phyloP scores from a whole-genome alignment of 495 filamentous ascomycete species.

The Neurospora sp. region DNA sequence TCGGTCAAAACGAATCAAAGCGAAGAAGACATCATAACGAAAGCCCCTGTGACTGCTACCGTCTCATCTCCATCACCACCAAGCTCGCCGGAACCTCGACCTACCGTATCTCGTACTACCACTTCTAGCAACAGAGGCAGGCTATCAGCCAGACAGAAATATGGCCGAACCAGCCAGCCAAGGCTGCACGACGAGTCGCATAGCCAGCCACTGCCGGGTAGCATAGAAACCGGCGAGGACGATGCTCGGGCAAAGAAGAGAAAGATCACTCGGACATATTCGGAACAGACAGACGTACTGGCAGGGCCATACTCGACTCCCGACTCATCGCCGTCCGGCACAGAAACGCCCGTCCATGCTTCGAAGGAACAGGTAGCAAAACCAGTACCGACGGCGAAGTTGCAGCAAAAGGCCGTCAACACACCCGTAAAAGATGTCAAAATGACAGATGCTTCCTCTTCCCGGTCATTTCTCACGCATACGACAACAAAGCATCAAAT shows the following conservation, averaged over 20 bases:
- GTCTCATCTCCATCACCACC: slow-evolving; percentile 6
- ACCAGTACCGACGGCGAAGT: slow-evolving; percentile 3
- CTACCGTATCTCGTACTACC: background rate
- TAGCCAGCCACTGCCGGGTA: slow-evolving; percentile 19
- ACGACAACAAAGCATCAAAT: slow-evolving; percentile 21
- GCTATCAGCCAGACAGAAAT: background rate
- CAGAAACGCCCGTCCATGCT: slow-evolving; percentile 3
- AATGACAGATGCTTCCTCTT: slow-evolving; percentile 9
- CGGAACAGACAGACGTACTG: slow-evolving; percentile 10
- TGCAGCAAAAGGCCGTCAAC: background rate
- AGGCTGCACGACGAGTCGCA: slow-evolving; percentile 9
- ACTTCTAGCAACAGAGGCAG: slow-evolving; percentile 4
- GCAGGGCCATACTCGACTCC: slow-evolving; percentile 19
- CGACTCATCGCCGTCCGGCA: slow-evolving; percentile 15
- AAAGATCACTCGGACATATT: slow-evolving; percentile 14
- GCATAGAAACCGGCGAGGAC: background rate
- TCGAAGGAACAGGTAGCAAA: slow-evolving; percentile 5
- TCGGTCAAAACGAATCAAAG: background rate
- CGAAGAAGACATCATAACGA: background rate
- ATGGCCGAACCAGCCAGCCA: background rate
- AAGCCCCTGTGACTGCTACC: background rate
- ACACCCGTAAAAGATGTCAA: slow-evolving; percentile 19
- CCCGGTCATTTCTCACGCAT: slow-evolving; percentile 15
- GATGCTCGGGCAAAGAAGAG: slow-evolving; percentile 17
- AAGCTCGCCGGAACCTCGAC: slow-evolving; percentile 12